Evolutionary conservation across 108 stramenopile species (phyloP).

Genomic region (Stephanodiscus triporus): DNA sequence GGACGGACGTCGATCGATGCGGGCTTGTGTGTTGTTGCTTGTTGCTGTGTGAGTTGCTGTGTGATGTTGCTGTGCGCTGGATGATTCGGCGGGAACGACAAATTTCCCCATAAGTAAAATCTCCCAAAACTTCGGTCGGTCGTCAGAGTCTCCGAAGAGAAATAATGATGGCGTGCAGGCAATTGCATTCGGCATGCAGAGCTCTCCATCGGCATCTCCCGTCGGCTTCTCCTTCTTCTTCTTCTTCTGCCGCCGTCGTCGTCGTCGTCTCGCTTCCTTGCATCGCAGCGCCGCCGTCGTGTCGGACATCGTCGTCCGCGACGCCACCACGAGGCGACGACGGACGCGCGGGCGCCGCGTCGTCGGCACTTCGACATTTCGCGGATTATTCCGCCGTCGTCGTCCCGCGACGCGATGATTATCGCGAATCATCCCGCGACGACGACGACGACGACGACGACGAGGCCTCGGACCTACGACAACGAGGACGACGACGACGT

Average conservation of each 20-base stretch:
- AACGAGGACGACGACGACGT: background rate
- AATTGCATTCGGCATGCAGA: background rate
- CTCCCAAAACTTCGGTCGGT: too few species aligned
- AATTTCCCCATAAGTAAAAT: too few species aligned
- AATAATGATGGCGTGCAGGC: background rate
- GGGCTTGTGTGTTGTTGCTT: background rate
- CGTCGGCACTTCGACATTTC: too few species aligned
- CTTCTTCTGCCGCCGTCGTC: background rate
- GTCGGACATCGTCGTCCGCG: background rate
- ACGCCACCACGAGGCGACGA: background rate
- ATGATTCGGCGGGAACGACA: too few species aligned
- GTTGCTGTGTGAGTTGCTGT: too few species aligned
- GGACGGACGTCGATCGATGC: too few species aligned
- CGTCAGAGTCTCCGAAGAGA: background rate
- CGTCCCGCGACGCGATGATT: too few species aligned
- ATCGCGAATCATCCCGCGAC: too few species aligned
- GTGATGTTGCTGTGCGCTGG: too few species aligned
- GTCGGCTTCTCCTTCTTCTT: background rate
- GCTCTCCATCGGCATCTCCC: conserved; percentile 1
- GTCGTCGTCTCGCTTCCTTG: background rate
- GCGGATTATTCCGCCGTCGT: too few species aligned
- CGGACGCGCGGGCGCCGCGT: too few species aligned
- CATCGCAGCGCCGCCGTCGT: background rate
- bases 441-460: background rate
- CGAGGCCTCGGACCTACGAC: too few species aligned